Evolutionary conservation across 805 yeast species (phyloP).

Genomic region (Metschnikowia aberdeeniae): DNA sequence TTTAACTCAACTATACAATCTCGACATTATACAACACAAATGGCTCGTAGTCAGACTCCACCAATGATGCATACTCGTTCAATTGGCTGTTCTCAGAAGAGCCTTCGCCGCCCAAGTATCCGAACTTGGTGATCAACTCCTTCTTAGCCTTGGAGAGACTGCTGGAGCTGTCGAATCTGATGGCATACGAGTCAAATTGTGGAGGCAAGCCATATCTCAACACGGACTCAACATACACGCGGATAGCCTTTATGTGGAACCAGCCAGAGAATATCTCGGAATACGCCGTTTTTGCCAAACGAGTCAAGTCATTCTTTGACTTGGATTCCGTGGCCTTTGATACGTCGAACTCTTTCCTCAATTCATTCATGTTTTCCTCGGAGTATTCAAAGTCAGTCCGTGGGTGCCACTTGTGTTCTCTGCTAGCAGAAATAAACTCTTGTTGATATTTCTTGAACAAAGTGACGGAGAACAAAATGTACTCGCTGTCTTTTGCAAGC

Average conservation of each 20-base stretch:
- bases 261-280: slow-evolving; percentile 79
- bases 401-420: slow-evolving; percentile 88
- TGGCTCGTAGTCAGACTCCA: slow-evolving; percentile 94
- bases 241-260: slow-evolving; percentile 84
- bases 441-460: slow-evolving; percentile 76
- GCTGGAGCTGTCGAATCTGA: slow-evolving; percentile 41
- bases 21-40: slow-evolving; percentile 73
- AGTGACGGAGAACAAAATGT: slow-evolving; percentile 68
- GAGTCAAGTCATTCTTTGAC: slow-evolving; percentile 68
- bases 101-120: slow-evolving; percentile 90
- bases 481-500: slow-evolving; percentile 72
- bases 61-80: slow-evolving; percentile 85
- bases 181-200: slow-evolving; percentile 57
- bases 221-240: slow-evolving; percentile 89
- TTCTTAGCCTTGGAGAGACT: slow-evolving; percentile 55
- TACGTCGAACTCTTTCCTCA: slow-evolving; percentile 74
- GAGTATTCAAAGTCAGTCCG: slow-evolving; percentile 82
- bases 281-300: slow-evolving; percentile 86
- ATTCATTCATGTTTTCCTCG: slow-evolving; percentile 64
- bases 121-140: slow-evolving; percentile 70
- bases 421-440: slow-evolving; percentile 63
- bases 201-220: slow-evolving; percentile 97
- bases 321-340: slow-evolving; percentile 73
- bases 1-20: slow-evolving; percentile 22
- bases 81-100: slow-evolving; percentile 66